Evolutionary conservation across 352 stramenopile species (phyloP).

Genomic region (Pythium scleroteichum): DNA sequence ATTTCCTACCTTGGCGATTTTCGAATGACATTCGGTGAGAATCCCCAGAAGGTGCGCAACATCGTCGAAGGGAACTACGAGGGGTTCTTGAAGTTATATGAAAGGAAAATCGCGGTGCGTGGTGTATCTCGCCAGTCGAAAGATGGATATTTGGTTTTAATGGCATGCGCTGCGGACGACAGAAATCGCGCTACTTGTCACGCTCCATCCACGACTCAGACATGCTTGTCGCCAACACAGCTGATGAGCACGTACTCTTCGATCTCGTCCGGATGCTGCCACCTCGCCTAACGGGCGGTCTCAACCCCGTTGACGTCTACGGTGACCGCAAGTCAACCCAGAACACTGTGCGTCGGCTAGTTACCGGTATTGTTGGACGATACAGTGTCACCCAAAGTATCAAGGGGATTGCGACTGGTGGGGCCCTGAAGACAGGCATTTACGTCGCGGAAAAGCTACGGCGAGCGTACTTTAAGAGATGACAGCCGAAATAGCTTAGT

Average conservation of each 20-base stretch:
- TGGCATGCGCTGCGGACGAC: background rate
- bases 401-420: constrained; percentile 87
- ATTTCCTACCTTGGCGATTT: constrained; percentile 91
- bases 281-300: constrained; percentile 47
- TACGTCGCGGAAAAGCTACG: constrained; percentile 88
- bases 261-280: constrained; percentile 56
- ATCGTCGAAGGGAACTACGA: constrained; percentile 88
- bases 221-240: constrained; percentile 52
- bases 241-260: constrained; percentile 35
- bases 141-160: background rate
- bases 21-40: constrained; percentile 90
- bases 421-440: constrained; percentile 71
- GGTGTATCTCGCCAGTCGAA: too few species aligned
- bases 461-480: constrained; percentile 72
- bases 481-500: constrained; percentile 6
- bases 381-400: constrained; percentile 89
- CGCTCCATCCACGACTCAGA: constrained; percentile 46
- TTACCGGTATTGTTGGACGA: constrained; percentile 73
- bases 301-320: constrained; percentile 31
- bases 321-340: constrained; percentile 42
- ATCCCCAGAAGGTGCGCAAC: constrained; percentile 90
- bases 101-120: constrained; percentile 67
- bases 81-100: constrained; percentile 75
- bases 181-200: constrained; percentile 69
- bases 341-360: constrained; percentile 64